Evolutionary conservation across 2,329 filamentous ascomycete species (phyloP).

Genomic region (Talaromyces sp.): DNA sequence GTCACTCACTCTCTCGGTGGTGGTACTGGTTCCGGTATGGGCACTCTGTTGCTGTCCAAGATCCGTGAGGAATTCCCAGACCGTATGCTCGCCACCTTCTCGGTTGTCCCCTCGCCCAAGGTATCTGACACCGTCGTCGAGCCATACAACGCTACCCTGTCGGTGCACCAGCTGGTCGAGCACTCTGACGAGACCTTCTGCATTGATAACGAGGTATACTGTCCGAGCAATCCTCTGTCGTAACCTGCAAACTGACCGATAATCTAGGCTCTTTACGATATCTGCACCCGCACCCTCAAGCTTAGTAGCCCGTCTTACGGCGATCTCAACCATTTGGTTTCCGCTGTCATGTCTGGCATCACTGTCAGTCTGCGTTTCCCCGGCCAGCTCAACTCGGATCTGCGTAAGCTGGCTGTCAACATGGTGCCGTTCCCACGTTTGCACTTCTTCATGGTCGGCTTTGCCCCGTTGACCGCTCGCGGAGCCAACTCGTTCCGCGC

Average conservation of each 20-base stretch:
- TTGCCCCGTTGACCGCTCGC: conserved; percentile 93
- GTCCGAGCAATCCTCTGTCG: background rate
- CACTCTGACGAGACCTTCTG: conserved; percentile 99
- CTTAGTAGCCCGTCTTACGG: conserved; percentile 97
- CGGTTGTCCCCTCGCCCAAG: conserved; percentile 97
- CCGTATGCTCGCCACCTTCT: conserved; percentile 99
- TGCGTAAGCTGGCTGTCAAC: conserved; percentile 99
- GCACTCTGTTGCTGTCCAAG: conserved; percentile 99
- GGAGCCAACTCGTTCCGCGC: conserved; percentile 93
- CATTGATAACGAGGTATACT: conserved; percentile 87
- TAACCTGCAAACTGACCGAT: background rate
- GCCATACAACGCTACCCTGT: conserved; percentile 99
- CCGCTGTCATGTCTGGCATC: conserved; percentile 98
- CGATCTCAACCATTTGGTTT: conserved; percentile 98
- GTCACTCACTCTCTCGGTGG: conserved; percentile 99
- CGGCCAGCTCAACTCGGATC: conserved; percentile 98
- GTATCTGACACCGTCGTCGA: conserved; percentile 99
- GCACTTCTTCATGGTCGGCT: conserved; percentile 99
- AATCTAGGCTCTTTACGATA: conserved; percentile 83
- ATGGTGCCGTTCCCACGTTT: conserved; percentile 99
- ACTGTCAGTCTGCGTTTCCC: conserved; percentile 99
- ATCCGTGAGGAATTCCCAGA: conserved; percentile 99
- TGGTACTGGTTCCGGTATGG: conserved; percentile 99
- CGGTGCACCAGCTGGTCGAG: conserved; percentile 97
- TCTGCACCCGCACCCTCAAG: conserved; percentile 99